phyloP scores from a whole-genome alignment of 306 rosid genomes.

The Vachellia collinsii region DNA sequence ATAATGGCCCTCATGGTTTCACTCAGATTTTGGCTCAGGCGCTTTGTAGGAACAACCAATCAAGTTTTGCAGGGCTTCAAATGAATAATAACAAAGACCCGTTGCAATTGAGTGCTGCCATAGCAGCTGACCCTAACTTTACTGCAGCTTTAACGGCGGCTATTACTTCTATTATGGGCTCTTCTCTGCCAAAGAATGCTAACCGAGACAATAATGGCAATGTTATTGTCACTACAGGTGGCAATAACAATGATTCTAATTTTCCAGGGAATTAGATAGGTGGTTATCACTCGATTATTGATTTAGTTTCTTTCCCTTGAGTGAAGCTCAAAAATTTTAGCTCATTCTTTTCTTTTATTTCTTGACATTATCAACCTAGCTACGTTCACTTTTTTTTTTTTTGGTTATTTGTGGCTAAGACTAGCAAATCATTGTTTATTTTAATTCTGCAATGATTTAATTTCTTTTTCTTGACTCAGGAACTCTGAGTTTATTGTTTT shows the following conservation, averaged over 20 bases:
- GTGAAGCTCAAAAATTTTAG: background rate
- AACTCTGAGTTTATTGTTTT: background rate
- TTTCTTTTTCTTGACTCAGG: background rate
- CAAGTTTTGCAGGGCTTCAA: conserved; percentile 72
- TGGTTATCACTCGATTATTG: conserved; percentile 12
- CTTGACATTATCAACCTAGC: too few relatives aligned
- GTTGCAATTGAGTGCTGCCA: conserved; percentile 57
- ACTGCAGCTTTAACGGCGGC: conserved; percentile 76
- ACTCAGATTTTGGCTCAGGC: conserved; percentile 62
- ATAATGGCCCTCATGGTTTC: background rate
- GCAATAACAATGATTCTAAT: conserved; percentile 40
- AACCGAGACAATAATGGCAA: conserved; percentile 33
- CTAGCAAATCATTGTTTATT: too few relatives aligned
- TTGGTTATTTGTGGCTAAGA: too few relatives aligned
- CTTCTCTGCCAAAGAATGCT: conserved; percentile 46
- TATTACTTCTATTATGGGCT: conserved; percentile 61
- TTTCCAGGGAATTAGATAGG: conserved; percentile 39
- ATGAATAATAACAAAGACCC: conserved; percentile 48
- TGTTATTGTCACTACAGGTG: background rate
- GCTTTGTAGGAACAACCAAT: conserved; percentile 48
- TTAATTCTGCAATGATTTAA: too few relatives aligned
- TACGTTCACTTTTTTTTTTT: background rate
- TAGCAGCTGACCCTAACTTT: conserved; percentile 72
- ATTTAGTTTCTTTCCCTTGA: conserved; percentile 6
- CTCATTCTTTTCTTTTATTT: background rate